These are phyloP conservation scores for Pseudocercospora macadamiae DNA, from an alignment of 2,329 filamentous ascomycete species.

Conservation along the genomic window DNA sequence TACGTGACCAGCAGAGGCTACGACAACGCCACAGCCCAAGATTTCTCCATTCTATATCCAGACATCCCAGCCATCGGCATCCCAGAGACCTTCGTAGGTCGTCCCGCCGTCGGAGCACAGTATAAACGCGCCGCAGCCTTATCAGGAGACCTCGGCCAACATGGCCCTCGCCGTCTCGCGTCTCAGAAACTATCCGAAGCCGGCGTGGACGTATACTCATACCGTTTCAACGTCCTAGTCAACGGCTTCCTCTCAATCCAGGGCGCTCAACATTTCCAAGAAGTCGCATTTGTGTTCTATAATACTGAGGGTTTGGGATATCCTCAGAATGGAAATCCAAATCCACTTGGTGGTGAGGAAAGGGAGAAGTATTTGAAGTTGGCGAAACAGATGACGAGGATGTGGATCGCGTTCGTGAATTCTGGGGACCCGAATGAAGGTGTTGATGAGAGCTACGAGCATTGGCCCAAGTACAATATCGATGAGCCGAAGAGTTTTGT, in stretches of 20 bases:
- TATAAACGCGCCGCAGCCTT: conserved; percentile 29
- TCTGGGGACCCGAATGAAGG: conserved; percentile 46
- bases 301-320: conserved; percentile 49
- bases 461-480: conserved; percentile 51
- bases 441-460: conserved; percentile 27
- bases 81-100: conserved; percentile 25
- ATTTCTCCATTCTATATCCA: conserved; percentile 39
- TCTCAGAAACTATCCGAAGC: conserved; percentile 28
- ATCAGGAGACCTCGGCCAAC: conserved; percentile 24
- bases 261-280: conserved; percentile 49
- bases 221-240: conserved; percentile 50
- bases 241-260: conserved; percentile 33
- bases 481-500: conserved; percentile 48
- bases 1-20: conserved; percentile 25
- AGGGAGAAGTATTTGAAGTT: conserved; percentile 46
- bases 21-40: conserved; percentile 40
- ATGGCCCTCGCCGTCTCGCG: conserved; percentile 25
- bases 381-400: conserved; percentile 53
- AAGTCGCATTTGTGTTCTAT: conserved; percentile 59
- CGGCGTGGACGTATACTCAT: conserved; percentile 38
- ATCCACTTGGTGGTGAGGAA: conserved; percentile 28
- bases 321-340: conserved; percentile 26
- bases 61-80: conserved; percentile 34
- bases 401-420: conserved; percentile 57
- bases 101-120: conserved; percentile 29